phyloP scores from a whole-genome alignment of 1,284 basidiomycete species.

The Trametes sp. region DNA sequence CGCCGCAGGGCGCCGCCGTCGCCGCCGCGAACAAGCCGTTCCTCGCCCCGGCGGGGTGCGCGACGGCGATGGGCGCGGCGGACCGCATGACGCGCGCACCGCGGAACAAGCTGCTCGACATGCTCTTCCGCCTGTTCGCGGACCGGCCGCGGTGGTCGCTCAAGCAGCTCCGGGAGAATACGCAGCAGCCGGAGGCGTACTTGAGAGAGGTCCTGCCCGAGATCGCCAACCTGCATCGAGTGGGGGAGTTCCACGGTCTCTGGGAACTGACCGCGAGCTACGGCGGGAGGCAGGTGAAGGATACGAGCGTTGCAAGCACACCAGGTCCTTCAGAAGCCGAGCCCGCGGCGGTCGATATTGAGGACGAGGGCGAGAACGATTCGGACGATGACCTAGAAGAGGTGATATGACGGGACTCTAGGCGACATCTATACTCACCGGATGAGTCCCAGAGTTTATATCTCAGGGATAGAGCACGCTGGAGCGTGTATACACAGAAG shows the following conservation, averaged over 20 bases:
- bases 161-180: conserved; percentile 78
- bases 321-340: conserved; percentile 28
- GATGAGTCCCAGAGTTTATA: not conserved
- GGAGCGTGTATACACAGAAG: not conserved
- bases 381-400: conserved; percentile 55
- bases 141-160: conserved; percentile 85
- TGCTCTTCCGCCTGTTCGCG: conserved; percentile 83
- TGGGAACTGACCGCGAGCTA: conserved; percentile 75
- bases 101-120: conserved; percentile 85
- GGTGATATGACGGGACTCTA: conserved; percentile 39
- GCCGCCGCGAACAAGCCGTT: conserved; percentile 52
- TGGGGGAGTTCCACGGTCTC: conserved; percentile 74
- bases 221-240: conserved; percentile 82
- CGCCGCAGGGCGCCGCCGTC: conserved; percentile 67
- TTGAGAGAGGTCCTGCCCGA: conserved; percentile 86
- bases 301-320: not conserved
- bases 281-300: conserved; percentile 58
- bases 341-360: conserved; percentile 41
- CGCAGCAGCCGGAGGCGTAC: conserved; percentile 91
- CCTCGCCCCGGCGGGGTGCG: conserved; percentile 46
- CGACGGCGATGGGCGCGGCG: conserved; percentile 67
- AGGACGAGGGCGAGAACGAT: conserved; percentile 46
- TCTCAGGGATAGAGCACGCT: no score
- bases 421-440: not conserved
- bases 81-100: conserved; percentile 91